These are phyloP conservation scores for Spinacia oleracea DNA, from an alignment of 179 eudicot genomes.

Conservation along the genomic window DNA sequence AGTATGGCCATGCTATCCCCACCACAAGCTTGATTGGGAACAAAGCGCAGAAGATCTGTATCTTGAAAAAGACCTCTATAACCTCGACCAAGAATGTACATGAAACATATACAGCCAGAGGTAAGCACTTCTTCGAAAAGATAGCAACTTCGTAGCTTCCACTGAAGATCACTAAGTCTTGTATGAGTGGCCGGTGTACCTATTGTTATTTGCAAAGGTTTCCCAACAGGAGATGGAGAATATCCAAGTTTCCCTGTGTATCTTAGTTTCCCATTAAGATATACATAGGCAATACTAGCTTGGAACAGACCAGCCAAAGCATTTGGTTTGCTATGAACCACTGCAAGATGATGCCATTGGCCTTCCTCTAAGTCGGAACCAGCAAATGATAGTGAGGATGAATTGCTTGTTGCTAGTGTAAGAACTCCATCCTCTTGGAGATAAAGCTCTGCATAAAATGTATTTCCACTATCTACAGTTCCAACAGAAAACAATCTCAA, in stretches of 20 bases:
- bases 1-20: constrained; percentile 97
- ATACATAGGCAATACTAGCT: constrained; percentile 95
- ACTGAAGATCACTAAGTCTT: constrained; percentile 69
- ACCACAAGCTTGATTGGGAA: constrained; percentile 97
- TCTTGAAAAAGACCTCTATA: constrained; percentile 99
- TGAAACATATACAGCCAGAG: constrained; percentile 87
- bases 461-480: constrained; percentile 63
- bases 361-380: constrained; percentile 93
- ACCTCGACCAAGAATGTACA: constrained; percentile 99
- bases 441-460: constrained; percentile 87
- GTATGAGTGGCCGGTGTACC: constrained; percentile 86
- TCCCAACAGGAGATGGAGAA: constrained; percentile 95
- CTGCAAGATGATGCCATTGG: constrained; percentile 98
- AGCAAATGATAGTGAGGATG: constrained; percentile 81
- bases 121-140: constrained; percentile 97
- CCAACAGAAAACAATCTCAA: constrained; percentile 96
- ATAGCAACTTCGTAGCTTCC: constrained; percentile 95
- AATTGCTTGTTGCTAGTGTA: constrained; percentile 91
- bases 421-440: constrained; percentile 91
- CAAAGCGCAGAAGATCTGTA: constrained; percentile 82
- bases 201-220: constrained; percentile 86
- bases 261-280: constrained; percentile 88
- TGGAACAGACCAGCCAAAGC: constrained; percentile 99
- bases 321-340: constrained; percentile 99
- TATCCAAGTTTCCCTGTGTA: constrained; percentile 96